phyloP scores from a whole-genome alignment of 306 rosid genomes.

The Crotalaria pallida region DNA sequence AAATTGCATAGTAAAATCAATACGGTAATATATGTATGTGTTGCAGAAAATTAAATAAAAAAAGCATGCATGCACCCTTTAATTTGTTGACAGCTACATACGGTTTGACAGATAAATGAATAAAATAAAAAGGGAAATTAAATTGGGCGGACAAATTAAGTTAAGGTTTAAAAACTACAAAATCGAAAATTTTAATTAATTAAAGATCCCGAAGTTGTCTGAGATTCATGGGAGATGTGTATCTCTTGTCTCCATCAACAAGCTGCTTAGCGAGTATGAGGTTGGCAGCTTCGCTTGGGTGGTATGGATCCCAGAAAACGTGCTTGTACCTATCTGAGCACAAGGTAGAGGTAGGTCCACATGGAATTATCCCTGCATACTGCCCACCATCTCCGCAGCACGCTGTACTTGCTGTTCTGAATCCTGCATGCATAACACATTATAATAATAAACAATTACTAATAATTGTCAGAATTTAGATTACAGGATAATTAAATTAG shows the following conservation, averaged over 20 bases:
- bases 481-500: too few species aligned
- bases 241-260: constrained; percentile 49
- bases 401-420: constrained; percentile 52
- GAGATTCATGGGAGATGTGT: constrained; percentile 54
- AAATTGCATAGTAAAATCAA: neutral
- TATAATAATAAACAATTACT: too few species aligned
- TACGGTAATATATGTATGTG: neutral
- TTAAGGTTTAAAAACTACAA: neutral
- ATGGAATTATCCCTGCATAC: constrained; percentile 71
- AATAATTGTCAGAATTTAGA: too few species aligned
- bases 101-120: neutral
- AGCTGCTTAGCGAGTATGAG: constrained; percentile 54
- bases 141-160: neutral
- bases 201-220: constrained; percentile 53
- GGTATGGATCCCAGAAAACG: constrained; percentile 83
- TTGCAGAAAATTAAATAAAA: neutral
- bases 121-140: neutral
- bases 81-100: too few species aligned
- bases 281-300: constrained; percentile 81
- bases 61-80: neutral
- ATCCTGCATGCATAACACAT: constrained; percentile 50
- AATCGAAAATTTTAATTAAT: neutral
- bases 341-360: constrained; percentile 67
- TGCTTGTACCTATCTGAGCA: constrained; percentile 54
- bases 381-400: constrained; percentile 80